phyloP scores from a whole-genome alignment of 2,329 filamentous ascomycete genomes.

The Pezicula radicicola region DNA sequence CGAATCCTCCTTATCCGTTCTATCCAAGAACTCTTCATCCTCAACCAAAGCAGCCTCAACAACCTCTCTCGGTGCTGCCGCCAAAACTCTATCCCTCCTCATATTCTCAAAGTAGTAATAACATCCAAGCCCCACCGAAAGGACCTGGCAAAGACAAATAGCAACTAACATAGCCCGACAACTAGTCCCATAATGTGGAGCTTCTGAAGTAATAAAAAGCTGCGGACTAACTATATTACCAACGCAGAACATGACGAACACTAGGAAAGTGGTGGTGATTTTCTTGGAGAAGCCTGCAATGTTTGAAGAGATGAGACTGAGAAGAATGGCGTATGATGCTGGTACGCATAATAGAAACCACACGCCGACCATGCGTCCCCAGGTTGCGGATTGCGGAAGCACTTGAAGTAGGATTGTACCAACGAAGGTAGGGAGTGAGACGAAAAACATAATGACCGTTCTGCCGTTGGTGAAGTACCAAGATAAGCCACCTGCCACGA shows the following conservation, averaged over 20 bases:
- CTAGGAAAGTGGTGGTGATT: constrained; percentile 66
- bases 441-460: neutral
- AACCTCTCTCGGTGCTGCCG: neutral
- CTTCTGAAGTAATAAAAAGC: neutral
- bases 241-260: constrained; percentile 71
- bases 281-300: constrained; percentile 58
- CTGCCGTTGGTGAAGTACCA: constrained; percentile 31
- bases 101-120: neutral
- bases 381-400: neutral
- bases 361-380: neutral
- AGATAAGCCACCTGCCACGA: constrained; percentile 56
- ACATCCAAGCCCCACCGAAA: neutral
- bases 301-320: constrained; percentile 32
- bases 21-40: neutral
- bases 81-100: neutral
- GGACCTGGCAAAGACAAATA: neutral
- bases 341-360: neutral
- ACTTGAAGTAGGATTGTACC: neutral
- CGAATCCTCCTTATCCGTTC: neutral
- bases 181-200: neutral
- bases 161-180: neutral
- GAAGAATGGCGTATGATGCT: neutral
- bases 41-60: neutral
- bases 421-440: neutral
- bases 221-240: constrained; percentile 52